Base-by-base conservation (phyloP, 192 early-diverging fungal genomes). In the Coemansia guatemalensis region DNA sequence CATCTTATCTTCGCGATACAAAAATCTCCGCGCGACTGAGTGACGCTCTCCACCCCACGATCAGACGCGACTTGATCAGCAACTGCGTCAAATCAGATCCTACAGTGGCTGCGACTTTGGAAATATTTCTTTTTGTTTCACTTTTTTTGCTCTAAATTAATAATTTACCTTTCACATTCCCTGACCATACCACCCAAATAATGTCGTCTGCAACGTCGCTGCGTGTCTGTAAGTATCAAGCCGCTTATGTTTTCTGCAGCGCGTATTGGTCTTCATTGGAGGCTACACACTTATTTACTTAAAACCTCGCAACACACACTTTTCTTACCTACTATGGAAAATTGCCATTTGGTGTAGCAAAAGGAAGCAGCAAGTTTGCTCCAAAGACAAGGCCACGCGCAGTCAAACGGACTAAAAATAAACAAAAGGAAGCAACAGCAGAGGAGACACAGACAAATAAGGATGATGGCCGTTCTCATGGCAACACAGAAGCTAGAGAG, bases 341-440 rank as follows among this genome's bases (percentile, higher is more conserved):
- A 17, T 44, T 44, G 8, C 2, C 39, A 44, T 44, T 44, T 23
- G 5, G 26, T 64, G 60, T 70, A 70, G 69, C 68, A 9, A 77
- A 77, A 32, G 74, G 74, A 41, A 47, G 49, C 41, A 60, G 53
- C 57, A 77, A 77, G 27, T 77, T 77, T 54, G 60, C 68, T 48
- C 75, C 75, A 50, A 77, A 77, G 55, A 65, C 66, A 6, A 77
- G 67, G 44, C 75, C 75, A 5, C 62, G 75, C 22, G 33, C 60
- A 3, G 41, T 39, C 4, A 52, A 61, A 35, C 62, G 67, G 24
- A 21, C 35, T 30, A 33, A 17, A 62, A 25, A 48, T 59, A 67
- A 17, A 33, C 52, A 48, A 58, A 48, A 8, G 50, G 18, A 29
- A 49, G n/a, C n/a, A n/a, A n/a, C n/a, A n/a, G 41, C 9, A n/a